Percentiles rank a stretch among this genome's conserved stretches.
phyloP scores from a whole-genome alignment of 2,329 filamentous ascomycete species.

The Acrodontium crateriforme region DNA sequence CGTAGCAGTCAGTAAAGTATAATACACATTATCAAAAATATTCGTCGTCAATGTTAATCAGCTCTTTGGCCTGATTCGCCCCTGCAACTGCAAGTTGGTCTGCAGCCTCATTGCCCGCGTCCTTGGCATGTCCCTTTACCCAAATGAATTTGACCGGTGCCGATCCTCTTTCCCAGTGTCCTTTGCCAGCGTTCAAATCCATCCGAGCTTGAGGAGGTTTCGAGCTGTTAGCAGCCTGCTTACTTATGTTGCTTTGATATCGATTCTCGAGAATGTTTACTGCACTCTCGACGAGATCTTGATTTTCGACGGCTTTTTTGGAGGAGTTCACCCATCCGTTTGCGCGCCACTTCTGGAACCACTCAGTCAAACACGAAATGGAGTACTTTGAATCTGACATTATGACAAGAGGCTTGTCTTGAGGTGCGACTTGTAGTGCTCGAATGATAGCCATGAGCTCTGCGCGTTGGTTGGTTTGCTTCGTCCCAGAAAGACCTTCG shows the following conservation, averaged over 20 bases:
- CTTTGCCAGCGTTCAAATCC: slow-evolving; percentile 4
- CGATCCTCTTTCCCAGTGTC: slow-evolving; percentile 20
- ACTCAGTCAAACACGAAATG: slow-evolving; percentile 76
- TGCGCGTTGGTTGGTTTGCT: slow-evolving; percentile 92
- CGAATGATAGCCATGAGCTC: slow-evolving; percentile 80
- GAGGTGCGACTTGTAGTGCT: slow-evolving; percentile 61
- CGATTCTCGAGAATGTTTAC: slow-evolving; percentile 54
- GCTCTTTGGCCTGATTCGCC: slow-evolving; percentile 32
- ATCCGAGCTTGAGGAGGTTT: no score
- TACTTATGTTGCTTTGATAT: slow-evolving; percentile 15
- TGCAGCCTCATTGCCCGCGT: slow-evolving; percentile 65
- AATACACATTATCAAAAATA: no score
- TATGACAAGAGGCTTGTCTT: slow-evolving; percentile 57
- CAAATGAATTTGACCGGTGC: slow-evolving; percentile 51
- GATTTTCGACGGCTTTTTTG: slow-evolving; percentile 67
- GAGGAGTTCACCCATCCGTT: slow-evolving; percentile 65
- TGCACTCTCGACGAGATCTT: slow-evolving; percentile 65
- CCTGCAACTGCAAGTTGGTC: slow-evolving; percentile 63
- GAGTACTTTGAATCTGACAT: slow-evolving; percentile 82
- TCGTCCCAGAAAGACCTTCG: slow-evolving; percentile 57
- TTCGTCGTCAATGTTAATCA: slow-evolving; percentile 4
- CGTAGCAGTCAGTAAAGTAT: no score
- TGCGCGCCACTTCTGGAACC: slow-evolving; percentile 63
- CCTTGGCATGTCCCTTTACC: slow-evolving; percentile 72
- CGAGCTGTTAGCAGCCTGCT: no score